phyloP scores from a whole-genome alignment of 139 green algal genomes.

The Coccomyxa sp. region DNA sequence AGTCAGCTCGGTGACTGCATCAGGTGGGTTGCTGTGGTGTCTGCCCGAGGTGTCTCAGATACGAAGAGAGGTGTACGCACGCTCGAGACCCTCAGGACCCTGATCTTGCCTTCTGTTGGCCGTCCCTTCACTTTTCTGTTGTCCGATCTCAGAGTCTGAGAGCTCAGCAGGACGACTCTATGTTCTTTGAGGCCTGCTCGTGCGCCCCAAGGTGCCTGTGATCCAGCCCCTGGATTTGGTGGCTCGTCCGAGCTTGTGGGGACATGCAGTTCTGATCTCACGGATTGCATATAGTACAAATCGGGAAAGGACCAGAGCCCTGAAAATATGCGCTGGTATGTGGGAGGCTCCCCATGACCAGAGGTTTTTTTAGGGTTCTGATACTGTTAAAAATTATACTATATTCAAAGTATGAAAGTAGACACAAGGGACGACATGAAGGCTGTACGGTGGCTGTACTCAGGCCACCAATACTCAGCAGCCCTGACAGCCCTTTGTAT shows the following conservation, averaged over 20 bases:
- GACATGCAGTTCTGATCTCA: background rate
- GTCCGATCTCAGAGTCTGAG: background rate
- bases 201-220: background rate
- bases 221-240: constrained; percentile 1
- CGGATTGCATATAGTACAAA: background rate
- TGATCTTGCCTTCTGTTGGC: background rate
- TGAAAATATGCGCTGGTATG: constrained; percentile 2
- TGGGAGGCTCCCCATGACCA: background rate
- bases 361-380: background rate
- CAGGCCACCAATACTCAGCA: background rate
- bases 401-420: constrained; percentile 4
- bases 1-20: background rate
- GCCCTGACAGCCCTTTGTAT: background rate
- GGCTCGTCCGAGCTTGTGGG: background rate
- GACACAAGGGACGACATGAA: background rate
- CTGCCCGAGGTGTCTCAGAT: constrained; percentile 1
- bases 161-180: background rate
- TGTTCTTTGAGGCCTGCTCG: background rate
- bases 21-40: background rate
- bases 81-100: background rate
- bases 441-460: background rate
- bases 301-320: constrained; percentile 3
- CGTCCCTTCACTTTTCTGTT: background rate
- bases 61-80: background rate
- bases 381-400: constrained; percentile 3